These are phyloP conservation scores for Trichoderma endophyticum DNA, from an alignment of 2,329 filamentous ascomycete genomes.

Conservation along the genomic window DNA sequence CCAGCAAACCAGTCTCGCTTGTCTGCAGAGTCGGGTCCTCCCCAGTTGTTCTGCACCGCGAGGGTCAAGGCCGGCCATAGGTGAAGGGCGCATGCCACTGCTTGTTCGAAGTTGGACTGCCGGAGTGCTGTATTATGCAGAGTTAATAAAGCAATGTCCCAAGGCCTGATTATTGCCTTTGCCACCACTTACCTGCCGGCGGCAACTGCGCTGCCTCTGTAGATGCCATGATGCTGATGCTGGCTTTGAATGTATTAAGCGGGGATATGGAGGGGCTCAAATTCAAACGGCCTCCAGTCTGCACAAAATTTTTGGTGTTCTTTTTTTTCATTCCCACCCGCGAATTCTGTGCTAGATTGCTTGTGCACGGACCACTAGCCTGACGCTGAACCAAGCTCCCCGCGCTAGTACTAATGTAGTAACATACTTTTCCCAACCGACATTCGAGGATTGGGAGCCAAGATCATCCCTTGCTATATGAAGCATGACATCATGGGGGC, in stretches of 20 bases:
- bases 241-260: conserved; percentile 18
- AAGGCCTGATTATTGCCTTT: neutral
- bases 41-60: conserved; percentile 84
- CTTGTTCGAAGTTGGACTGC: conserved; percentile 74
- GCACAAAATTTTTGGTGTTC: conserved; percentile 20
- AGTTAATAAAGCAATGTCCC: conserved; percentile 9
- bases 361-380: conserved; percentile 14
- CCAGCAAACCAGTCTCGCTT: conserved; percentile 98
- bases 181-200: conserved; percentile 28
- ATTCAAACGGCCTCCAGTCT: conserved; percentile 6
- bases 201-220: conserved; percentile 31
- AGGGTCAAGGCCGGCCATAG: conserved; percentile 86
- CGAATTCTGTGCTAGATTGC: neutral
- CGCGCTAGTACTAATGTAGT: neutral
- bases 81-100: conserved; percentile 78
- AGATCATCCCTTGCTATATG: conserved; percentile 4
- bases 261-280: conserved; percentile 33
- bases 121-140: conserved; percentile 44
- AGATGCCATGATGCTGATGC: conserved; percentile 30
- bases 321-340: neutral
- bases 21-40: conserved; percentile 74
- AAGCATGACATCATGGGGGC: conserved; percentile 21
- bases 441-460: neutral
- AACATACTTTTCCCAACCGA: neutral
- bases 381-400: neutral